phyloP scores from a whole-genome alignment of 768 basidiomycete genomes.

The Mycena vitilis region DNA sequence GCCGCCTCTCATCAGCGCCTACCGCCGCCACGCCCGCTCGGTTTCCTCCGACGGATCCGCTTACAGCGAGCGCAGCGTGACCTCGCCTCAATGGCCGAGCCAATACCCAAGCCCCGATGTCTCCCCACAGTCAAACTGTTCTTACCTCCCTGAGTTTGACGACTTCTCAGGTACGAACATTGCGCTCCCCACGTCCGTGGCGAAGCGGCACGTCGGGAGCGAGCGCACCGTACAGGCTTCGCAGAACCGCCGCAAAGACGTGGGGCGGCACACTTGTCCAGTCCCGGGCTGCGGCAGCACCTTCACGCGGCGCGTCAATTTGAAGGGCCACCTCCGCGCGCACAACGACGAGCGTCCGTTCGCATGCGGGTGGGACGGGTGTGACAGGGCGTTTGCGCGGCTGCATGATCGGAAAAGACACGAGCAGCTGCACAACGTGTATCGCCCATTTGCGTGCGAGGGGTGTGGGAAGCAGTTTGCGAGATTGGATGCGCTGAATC shows the following conservation, averaged over 20 bases:
- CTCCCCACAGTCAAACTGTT: conserved; percentile 65
- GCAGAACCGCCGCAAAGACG: conserved; percentile 84
- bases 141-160: conserved; percentile 53
- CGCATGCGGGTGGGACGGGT: conserved; percentile 93
- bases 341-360: conserved; percentile 96
- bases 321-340: conserved; percentile 95
- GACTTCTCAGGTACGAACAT: background rate
- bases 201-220: conserved; percentile 89
- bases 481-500: conserved; percentile 91
- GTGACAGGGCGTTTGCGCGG: conserved; percentile 92
- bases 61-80: background rate
- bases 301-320: conserved; percentile 92
- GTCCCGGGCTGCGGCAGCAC: conserved; percentile 70
- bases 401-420: conserved; percentile 98
- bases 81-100: conserved; percentile 40
- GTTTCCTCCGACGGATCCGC: background rate
- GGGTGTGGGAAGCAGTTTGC: conserved; percentile 95
- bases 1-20: background rate
- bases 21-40: background rate
- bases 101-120: conserved; percentile 79
- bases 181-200: conserved; percentile 29
- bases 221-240: conserved; percentile 89
- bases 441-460: conserved; percentile 91
- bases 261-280: conserved; percentile 85
- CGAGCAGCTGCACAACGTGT: conserved; percentile 92